Conservation (phyloP, 306 rosid genomes). For the Quercus berberidifolia region DNA sequence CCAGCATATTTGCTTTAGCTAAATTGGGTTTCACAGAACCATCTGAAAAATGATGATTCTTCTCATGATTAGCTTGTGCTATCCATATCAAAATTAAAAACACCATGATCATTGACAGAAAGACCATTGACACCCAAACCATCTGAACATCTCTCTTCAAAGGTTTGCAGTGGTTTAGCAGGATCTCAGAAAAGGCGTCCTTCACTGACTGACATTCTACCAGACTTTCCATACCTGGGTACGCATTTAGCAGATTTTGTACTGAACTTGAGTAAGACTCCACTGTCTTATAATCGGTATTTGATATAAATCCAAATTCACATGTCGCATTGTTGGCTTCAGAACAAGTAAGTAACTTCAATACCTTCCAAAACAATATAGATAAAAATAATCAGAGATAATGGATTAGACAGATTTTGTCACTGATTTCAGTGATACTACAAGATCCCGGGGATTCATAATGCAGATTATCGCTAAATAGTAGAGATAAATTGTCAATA, state of each 20-base stretch:
- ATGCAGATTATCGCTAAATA: not conserved
- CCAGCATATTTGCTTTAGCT: slow-evolving; percentile 12
- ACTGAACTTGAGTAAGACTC: slow-evolving; percentile 51
- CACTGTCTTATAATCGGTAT: slow-evolving; percentile 22
- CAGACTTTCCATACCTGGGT: slow-evolving; percentile 53
- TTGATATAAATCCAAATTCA: slow-evolving; percentile 23
- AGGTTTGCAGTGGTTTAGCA: slow-evolving; percentile 56
- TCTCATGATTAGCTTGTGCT: slow-evolving; percentile 23
- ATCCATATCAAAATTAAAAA: slow-evolving; percentile 47
- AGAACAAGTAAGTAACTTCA: slow-evolving; percentile 43
- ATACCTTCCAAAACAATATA: slow-evolving; percentile 34
- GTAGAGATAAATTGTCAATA: not conserved
- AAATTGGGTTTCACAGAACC: slow-evolving; percentile 39
- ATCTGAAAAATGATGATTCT: slow-evolving; percentile 18
- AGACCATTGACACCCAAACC: slow-evolving; percentile 42
- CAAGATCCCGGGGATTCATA: not conserved
- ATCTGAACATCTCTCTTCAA: slow-evolving; percentile 39
- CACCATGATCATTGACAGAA: slow-evolving; percentile 43
- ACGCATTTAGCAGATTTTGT: slow-evolving; percentile 49
- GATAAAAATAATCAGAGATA: not conserved
- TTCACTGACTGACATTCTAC: slow-evolving; percentile 55
- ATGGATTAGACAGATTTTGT: not conserved
- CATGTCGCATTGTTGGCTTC: slow-evolving; percentile 32
- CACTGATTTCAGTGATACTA: not conserved
- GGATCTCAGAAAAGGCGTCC: slow-evolving; percentile 55